Base-by-base conservation (phyloP, 345 rosid species). In the Bruguiera gymnorhiza region DNA sequence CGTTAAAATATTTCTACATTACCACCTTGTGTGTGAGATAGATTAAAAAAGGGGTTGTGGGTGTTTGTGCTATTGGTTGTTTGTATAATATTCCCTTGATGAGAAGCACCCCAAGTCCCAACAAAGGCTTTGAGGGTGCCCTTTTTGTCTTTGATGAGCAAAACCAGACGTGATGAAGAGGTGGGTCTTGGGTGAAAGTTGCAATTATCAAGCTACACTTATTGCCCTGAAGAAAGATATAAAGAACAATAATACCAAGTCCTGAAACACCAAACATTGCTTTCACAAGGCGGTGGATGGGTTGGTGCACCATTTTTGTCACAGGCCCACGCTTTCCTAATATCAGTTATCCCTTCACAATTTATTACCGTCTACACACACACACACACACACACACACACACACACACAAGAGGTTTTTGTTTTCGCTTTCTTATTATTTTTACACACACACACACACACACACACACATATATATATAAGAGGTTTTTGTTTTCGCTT, bases 201-300 rank as follows among this genome's bases (percentile, higher is more conserved):
- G 63, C 6, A 19, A 46, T 66, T 27, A 64, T 80, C 83, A 76
- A 65, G 19, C 43, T 62, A 61, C 76, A 78, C 83, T 85, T 60
- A 85, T 82, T 76, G 70, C 82, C 23, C 19, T 63, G 72, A 70
- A 83, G 88, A 82, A 82, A 80, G 84, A 67, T 66, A 73, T 50
- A 27, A 56, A 53, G 19, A 64, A 21, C 67, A 63, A 56, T 56
- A 21, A 56, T 56, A 56, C 1, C 26, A 24, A 56, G 16, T 56
- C 50, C 60, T 21, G 60, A 21, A 56, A 56, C 60, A 56, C 60
- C 31, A 56, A 56, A 6, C 60, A 56, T 56, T 56, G 60, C 29
- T 56, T 56, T 56, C 60, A 56, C 29, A 21, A 24, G 60, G 16
- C 60, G 30, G 60, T 56, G 29, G 60, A 27, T 56, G 60, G 60